phyloP scores from a whole-genome alignment of 441 rosid species.

The Adansonia rubrostipa region DNA sequence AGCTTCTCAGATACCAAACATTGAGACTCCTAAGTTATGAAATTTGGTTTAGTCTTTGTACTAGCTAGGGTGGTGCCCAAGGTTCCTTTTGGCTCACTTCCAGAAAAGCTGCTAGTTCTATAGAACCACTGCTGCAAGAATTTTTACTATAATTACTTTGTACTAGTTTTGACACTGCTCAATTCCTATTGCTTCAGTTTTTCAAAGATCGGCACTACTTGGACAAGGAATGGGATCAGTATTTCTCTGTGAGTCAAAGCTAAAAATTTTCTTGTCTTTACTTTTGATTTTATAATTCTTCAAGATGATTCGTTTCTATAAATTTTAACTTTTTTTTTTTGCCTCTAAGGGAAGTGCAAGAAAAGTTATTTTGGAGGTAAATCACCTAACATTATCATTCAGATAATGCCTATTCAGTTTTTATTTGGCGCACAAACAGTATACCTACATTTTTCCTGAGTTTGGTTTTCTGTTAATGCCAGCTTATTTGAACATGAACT shows the following conservation, averaged over 20 bases:
- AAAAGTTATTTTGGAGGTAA: slow-evolving; percentile 76
- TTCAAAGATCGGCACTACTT: slow-evolving; percentile 95
- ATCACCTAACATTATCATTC: slow-evolving; percentile 15
- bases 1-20: background rate
- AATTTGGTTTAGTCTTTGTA: background rate
- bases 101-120: background rate
- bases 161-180: background rate
- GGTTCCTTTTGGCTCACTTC: background rate
- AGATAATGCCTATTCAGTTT: background rate
- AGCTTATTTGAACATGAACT: slow-evolving; percentile 4
- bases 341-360: slow-evolving; percentile 52
- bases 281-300: slow-evolving; percentile 14
- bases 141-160: background rate
- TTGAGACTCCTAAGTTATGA: background rate
- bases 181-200: slow-evolving; percentile 50
- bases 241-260: slow-evolving; percentile 69
- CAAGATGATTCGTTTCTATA: background rate
- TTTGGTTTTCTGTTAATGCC: background rate
- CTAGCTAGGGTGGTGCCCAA: background rate
- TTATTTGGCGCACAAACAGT: background rate
- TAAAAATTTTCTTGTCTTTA: slow-evolving; percentile 17
- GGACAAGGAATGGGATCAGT: slow-evolving; percentile 92
- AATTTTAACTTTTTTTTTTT: slow-evolving; percentile 23
- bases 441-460: background rate
- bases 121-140: slow-evolving; percentile 2